Percentiles rank a stretch among this genome's conserved stretches.
These are phyloP conservation scores for Macrocybe sp. DNA, from an alignment of 1,284 basidiomycete genomes.

Conservation along the genomic window DNA sequence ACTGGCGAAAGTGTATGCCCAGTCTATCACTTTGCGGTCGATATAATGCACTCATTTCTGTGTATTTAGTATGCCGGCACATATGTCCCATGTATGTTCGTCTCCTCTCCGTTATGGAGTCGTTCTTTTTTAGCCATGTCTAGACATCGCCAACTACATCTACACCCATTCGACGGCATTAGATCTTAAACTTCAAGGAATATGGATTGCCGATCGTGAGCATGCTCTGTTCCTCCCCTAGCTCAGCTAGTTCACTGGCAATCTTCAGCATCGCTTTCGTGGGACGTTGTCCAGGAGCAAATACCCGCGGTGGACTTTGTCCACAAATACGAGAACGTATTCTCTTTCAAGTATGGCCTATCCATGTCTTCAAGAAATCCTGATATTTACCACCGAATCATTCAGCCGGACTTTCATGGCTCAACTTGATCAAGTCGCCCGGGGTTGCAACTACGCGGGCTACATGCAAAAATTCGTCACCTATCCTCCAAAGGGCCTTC, in stretches of 20 bases:
- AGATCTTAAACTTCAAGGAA: slow-evolving; percentile 57
- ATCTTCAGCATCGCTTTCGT: slow-evolving; percentile 46
- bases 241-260: neutral
- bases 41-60: slow-evolving; percentile 44
- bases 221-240: neutral
- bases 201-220: slow-evolving; percentile 71
- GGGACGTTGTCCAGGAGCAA: slow-evolving; percentile 57
- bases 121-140: neutral
- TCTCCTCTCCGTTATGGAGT: neutral
- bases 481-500: slow-evolving; percentile 55
- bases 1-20: slow-evolving; percentile 66
- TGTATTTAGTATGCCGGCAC: slow-evolving; percentile 52
- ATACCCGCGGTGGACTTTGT: slow-evolving; percentile 70
- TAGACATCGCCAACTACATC: slow-evolving; percentile 73
- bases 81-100: slow-evolving; percentile 57
- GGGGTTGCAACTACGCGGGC: slow-evolving; percentile 55
- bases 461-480: slow-evolving; percentile 60
- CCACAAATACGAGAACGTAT: slow-evolving; percentile 62
- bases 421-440: slow-evolving; percentile 48
- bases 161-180: slow-evolving; percentile 50
- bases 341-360: slow-evolving; percentile 57
- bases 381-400: neutral
- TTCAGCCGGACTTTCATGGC: slow-evolving; percentile 57
- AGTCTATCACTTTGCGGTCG: slow-evolving; percentile 1
- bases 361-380: neutral